A percentile compares a stretch with the other conserved stretches of the same genome.
phyloP scores from a whole-genome alignment of 2,329 filamentous ascomycete genomes.

The Ascochyta koolunga region DNA sequence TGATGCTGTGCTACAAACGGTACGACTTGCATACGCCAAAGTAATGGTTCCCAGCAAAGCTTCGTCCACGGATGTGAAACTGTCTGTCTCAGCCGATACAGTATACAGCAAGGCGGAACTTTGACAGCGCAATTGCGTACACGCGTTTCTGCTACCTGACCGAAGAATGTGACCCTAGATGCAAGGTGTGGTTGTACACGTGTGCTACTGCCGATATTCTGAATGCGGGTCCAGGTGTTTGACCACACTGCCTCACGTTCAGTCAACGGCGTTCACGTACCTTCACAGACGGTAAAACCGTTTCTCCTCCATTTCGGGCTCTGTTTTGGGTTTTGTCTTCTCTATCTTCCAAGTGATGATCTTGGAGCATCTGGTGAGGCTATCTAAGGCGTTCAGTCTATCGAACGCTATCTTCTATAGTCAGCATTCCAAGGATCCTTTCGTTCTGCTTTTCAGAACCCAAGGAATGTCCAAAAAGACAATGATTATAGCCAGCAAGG shows the following conservation, averaged over 20 bases:
- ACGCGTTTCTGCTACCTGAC: conserved; percentile 34
- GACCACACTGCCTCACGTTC: conserved; percentile 12
- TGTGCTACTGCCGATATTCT: conserved; percentile 10
- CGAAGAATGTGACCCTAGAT: conserved; percentile 36
- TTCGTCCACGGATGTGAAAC: conserved; percentile 26
- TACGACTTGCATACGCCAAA: conserved; percentile 9
- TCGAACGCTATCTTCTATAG: neutral
- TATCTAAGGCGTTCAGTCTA: neutral
- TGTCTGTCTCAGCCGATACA: conserved; percentile 25
- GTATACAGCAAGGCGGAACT: conserved; percentile 25
- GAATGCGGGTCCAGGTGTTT: conserved; percentile 19
- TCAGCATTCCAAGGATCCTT: conserved; percentile 28
- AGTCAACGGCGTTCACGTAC: conserved; percentile 7
- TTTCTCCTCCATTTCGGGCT: neutral
- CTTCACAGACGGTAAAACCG: neutral
- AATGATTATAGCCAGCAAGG: conserved; percentile 40
- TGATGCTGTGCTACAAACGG: conserved; percentile 15
- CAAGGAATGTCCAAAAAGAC: conserved; percentile 37
- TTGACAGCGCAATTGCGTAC: conserved; percentile 23
- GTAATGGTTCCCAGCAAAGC: conserved; percentile 1
- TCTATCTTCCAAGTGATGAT: neutral
- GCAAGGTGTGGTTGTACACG: conserved; percentile 39
- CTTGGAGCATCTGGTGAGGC: neutral
- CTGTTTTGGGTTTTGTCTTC: neutral
- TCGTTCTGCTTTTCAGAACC: conserved; percentile 6